Base-by-base conservation (phyloP, 192 early-diverging fungal species). In the Allomyces macrogynus region DNA sequence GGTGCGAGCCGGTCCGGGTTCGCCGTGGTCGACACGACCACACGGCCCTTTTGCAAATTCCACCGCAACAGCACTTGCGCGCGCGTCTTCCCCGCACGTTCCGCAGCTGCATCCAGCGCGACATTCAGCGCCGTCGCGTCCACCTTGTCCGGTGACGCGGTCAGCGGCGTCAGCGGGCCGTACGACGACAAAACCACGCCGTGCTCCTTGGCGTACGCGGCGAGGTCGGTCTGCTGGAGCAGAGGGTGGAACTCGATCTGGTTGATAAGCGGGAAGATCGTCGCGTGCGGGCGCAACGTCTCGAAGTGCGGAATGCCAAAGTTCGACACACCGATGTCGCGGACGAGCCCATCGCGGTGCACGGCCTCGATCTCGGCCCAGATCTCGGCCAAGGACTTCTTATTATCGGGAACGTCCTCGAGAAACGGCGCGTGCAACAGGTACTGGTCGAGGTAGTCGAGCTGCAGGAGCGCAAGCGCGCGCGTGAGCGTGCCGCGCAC, bases 181-280 rank as follows among this genome's bases (percentile, higher is more conserved):
- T 66, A 66, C 23, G 65, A 44, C 20, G 65, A 43, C 43, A 25
- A 4, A 23, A 49, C n/a, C n/a, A 66, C 54, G 57, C 49, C 49
- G 65, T 60, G 10, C 16, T 57, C 8, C 25, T 18, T 26, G 65
- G 14, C 20, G 65, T n/a, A 57, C 23, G 65, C 65, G 49, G 12
- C 43, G 1, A 66, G 65, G 1, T 1, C 49, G 44, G 54, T 43
- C 24, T 66, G 65, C 54, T 57, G 65, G 43, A 66, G 65, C 43
- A 44, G 23, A 1, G 65, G 65, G 65, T 66, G 40, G 57, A 54
- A 66, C 54, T 66, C 65, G 65, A 66, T 24, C 65, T 66, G 57
- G 26, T 43, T 49, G 44, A 27, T 24, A 23, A 22, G 20, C 14
- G 24, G 62, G 62, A 32, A 14, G 4, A 32, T 16, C 4, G 11